These are phyloP conservation scores for Wickerhamiella alocasiicola DNA, from an alignment of 805 yeast species.

Conservation along the genomic window DNA sequence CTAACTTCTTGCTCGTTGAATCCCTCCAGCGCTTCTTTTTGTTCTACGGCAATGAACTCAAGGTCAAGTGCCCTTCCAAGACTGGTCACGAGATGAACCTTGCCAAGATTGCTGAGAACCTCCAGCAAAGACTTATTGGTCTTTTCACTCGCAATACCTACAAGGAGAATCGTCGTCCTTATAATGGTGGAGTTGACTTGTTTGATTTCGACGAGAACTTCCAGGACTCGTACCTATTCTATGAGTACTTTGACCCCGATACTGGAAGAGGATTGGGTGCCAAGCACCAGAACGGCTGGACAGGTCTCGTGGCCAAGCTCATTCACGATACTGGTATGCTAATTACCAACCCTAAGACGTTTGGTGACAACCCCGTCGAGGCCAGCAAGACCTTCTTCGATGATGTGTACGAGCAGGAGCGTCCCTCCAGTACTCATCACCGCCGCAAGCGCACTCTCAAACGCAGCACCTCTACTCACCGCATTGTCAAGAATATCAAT, in stretches of 20 bases:
- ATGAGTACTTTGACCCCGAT: slow-evolving; percentile 87
- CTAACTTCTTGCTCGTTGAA: slow-evolving; percentile 73
- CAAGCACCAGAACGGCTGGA: slow-evolving; percentile 94
- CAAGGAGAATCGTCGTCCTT: slow-evolving; percentile 52
- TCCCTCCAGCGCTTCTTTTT: slow-evolving; percentile 75
- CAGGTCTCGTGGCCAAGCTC: slow-evolving; percentile 82
- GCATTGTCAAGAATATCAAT: slow-evolving; percentile 19
- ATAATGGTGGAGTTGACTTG: slow-evolving; percentile 42
- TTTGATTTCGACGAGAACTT: slow-evolving; percentile 54
- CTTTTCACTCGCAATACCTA: slow-evolving; percentile 53
- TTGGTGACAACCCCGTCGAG: slow-evolving; percentile 25
- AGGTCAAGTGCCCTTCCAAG: slow-evolving; percentile 69
- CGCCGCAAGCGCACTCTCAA: slow-evolving; percentile 16
- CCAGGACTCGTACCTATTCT: slow-evolving; percentile 64
- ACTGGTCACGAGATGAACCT: slow-evolving; percentile 31
- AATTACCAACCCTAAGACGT: slow-evolving; percentile 29
- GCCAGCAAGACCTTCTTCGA: slow-evolving; percentile 29
- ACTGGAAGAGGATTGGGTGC: slow-evolving; percentile 91
- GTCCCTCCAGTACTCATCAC: slow-evolving; percentile 14
- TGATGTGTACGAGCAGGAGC: slow-evolving; percentile 21
- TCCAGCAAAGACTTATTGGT: slow-evolving; percentile 73
- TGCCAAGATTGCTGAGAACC: slow-evolving; percentile 61
- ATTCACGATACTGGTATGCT: slow-evolving; percentile 75
- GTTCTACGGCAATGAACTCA: slow-evolving; percentile 76
- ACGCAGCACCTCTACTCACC: slow-evolving; percentile 17